Base-by-base conservation (phyloP, 1,139 yeast genomes). In the Candida sanyaensis region DNA sequence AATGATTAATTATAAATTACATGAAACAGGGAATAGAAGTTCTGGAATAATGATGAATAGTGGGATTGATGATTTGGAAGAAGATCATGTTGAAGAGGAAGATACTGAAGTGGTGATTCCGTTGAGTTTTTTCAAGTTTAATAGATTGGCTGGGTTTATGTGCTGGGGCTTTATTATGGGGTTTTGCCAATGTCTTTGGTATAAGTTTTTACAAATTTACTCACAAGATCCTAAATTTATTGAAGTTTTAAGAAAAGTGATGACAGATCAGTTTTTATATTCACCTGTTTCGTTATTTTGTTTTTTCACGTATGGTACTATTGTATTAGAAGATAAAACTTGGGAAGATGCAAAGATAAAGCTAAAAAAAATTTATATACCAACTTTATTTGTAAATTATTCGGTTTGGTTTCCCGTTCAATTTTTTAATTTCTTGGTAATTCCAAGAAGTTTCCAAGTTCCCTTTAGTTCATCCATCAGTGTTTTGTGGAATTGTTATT, bases 351-450 rank as follows among this genome's bases (percentile, higher is more conserved):
- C 92, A 21, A 75, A 77, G 47, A 72, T 66, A 6, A 91, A 89
- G 66, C 73, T 91, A 47, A 72, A 78, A 52, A 80, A 77, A 50
- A 73, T 86, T 5, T 92, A 90, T 63, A 65, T 92, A 32, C 83
- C 85, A 37, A 93, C 98, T 0, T 68, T 92, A 49, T 82, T 86
- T 37, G 82, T 86, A 48, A 92, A 91, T 64, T 88, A 86, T 64
- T 75, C 88, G 49, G 84, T 93, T n/a, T 93, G 99, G 99, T 96
- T 96, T 44, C 83, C 92, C 2, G 96, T 93, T 6, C 98, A 93
- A 64, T 88, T 93, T 58, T 73, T 92, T 56, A 93, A 93, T 65
- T 93, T 93, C 60, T 73, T 90, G 52, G 62, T 89, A 8, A 81
- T 93, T 62, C 97, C 98, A 0, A 73, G 84, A 47, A 78, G 80